Evolutionary conservation across 164 flowering plant species (phyloP).

Genomic region (Liquidambar formosana): DNA sequence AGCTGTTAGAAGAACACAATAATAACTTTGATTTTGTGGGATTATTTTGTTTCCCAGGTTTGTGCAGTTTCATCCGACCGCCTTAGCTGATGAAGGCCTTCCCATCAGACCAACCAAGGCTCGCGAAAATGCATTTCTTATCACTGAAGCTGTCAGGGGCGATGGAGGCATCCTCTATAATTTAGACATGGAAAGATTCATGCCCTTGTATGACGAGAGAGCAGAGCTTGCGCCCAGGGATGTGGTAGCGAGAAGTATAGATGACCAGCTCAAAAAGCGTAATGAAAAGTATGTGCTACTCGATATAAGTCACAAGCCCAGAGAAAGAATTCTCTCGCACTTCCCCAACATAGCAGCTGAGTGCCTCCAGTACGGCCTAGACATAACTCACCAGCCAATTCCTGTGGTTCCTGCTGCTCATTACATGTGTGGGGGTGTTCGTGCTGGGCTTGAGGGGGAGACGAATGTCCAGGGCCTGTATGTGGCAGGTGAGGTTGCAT

Average conservation of each 20-base stretch:
- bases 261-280: slow-evolving; percentile 85
- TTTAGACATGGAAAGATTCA: slow-evolving; percentile 81
- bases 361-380: slow-evolving; percentile 82
- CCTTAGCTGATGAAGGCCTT: slow-evolving; percentile 95
- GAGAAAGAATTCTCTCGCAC: slow-evolving; percentile 74
- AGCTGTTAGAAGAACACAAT: neutral
- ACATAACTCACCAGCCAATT: slow-evolving; percentile 82
- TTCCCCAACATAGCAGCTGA: slow-evolving; percentile 98
- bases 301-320: slow-evolving; percentile 84
- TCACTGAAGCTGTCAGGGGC: slow-evolving; percentile 98
- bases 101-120: slow-evolving; percentile 56
- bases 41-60: slow-evolving; percentile 49
- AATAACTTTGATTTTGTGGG: neutral
- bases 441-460: slow-evolving; percentile 92
- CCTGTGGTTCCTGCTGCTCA: slow-evolving; percentile 99
- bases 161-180: slow-evolving; percentile 96
- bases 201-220: slow-evolving; percentile 87
- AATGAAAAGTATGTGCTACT: slow-evolving; percentile 85
- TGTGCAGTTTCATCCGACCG: slow-evolving; percentile 98
- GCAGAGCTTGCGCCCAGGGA: slow-evolving; percentile 98
- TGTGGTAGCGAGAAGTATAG: slow-evolving; percentile 93
- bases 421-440: slow-evolving; percentile 99
- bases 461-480: slow-evolving; percentile 81
- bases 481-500: slow-evolving; percentile 98
- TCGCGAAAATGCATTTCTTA: slow-evolving; percentile 90